phyloP scores from a whole-genome alignment of 2,329 filamentous ascomycete species.

The Aureobasidium sp. region DNA sequence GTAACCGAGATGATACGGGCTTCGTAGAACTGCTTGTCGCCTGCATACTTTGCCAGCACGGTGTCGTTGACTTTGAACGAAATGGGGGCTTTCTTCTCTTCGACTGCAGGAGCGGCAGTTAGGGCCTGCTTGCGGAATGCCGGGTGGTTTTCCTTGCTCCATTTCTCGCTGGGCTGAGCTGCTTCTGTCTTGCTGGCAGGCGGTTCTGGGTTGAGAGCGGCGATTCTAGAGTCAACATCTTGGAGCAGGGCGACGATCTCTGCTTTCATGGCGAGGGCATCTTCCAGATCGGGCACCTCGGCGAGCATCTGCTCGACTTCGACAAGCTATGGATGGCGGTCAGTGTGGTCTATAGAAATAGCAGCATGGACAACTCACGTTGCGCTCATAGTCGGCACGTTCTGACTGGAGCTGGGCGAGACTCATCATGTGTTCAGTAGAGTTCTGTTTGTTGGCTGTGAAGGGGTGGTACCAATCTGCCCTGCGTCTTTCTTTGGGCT shows the following conservation, averaged over 20 bases:
- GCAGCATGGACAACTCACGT: not conserved
- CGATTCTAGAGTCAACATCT: slow-evolving; percentile 69
- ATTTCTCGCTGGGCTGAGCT: slow-evolving; percentile 43
- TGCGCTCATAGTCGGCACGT: slow-evolving; percentile 9
- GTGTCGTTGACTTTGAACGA: slow-evolving; percentile 81
- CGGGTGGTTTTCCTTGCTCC: slow-evolving; percentile 51
- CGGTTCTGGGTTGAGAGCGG: slow-evolving; percentile 50
- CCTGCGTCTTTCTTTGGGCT: not conserved
- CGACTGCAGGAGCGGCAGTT: slow-evolving; percentile 20
- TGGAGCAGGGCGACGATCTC: slow-evolving; percentile 77
- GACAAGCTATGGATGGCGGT: slow-evolving; percentile 51
- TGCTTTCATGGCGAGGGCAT: slow-evolving; percentile 65
- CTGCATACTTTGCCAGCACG: slow-evolving; percentile 86
- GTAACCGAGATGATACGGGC: slow-evolving; percentile 91
- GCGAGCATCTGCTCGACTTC: slow-evolving; percentile 67
- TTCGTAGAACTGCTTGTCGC: slow-evolving; percentile 84
- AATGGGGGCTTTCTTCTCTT: slow-evolving; percentile 31
- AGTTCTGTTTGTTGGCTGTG: slow-evolving; percentile 6
- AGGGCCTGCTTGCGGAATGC: slow-evolving; percentile 38
- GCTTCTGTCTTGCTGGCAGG: slow-evolving; percentile 29
- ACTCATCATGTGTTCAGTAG: slow-evolving; percentile 22
- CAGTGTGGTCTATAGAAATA: not conserved
- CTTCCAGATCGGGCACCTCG: slow-evolving; percentile 70
- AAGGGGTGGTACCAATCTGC: slow-evolving; percentile 4
- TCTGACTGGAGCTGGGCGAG: slow-evolving; percentile 10